Conservation (phyloP, 2,329 filamentous ascomycete genomes). For the Phialophora expanda region DNA sequence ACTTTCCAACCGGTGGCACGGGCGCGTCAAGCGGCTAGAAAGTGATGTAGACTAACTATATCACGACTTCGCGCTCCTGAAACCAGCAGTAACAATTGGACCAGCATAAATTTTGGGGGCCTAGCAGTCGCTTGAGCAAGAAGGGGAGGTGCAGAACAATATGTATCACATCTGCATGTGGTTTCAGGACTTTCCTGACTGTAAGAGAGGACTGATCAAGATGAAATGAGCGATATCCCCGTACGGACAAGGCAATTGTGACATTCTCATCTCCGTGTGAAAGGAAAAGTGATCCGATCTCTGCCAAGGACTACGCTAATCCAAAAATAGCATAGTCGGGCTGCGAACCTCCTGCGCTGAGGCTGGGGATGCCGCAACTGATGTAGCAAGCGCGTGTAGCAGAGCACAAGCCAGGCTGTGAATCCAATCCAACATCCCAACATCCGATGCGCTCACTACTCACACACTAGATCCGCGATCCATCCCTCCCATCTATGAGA, state of each 20-base stretch:
- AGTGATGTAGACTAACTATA: not conserved
- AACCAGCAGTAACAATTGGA: not conserved
- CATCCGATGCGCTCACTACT: slow-evolving; percentile 9
- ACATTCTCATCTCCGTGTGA: not conserved
- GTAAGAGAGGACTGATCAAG: not conserved
- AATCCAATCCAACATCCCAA: slow-evolving; percentile 6
- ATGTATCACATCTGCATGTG: not conserved
- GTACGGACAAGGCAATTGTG: not conserved
- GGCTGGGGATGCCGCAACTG: not conserved
- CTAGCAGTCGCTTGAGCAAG: not conserved
- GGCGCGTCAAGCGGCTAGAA: not conserved
- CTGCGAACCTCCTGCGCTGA: not conserved
- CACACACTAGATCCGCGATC: slow-evolving; percentile 12
- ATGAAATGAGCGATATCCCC: not conserved
- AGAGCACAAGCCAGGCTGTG: not conserved
- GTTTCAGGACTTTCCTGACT: not conserved
- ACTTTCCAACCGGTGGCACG: not conserved
- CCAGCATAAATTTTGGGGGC: not conserved
- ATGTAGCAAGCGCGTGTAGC: slow-evolving; percentile 7
- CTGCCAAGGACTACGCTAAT: not conserved
- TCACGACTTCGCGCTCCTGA: not conserved
- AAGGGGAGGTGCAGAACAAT: not conserved
- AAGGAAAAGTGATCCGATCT: not conserved
- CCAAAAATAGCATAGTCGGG: not conserved
- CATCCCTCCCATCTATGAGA: slow-evolving; percentile 8